Evolutionary conservation across 352 stramenopile genomes (phyloP), one percentile per base, ranked within the genome.

Genomic region (Globisporangium ultimum): DNA sequence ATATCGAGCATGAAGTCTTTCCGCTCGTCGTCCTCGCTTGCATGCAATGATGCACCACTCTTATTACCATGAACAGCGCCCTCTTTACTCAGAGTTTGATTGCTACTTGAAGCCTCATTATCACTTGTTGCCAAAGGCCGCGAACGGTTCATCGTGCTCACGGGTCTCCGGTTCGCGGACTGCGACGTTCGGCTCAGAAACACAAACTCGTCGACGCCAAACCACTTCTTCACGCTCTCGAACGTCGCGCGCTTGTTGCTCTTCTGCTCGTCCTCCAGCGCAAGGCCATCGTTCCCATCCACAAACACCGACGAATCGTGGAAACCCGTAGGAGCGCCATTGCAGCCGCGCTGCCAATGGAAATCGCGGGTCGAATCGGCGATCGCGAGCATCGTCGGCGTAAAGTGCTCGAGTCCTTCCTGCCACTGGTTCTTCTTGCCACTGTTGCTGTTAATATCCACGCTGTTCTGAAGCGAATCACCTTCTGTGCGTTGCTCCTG

Each of bases 381-480:
- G 17, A 93, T 74, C 15, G 74, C 71, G 41, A 91, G 71, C 77
- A 93, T 89, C 58, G 84, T 86, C 7, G 84, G 84, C 10, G 84
- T 93, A 22, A 91, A 93, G 55, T 93, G 84, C 56, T 89, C 79
- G 36, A 82, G 68, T 17, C 79, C 80, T 56, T 76, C 58, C 48
- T 79, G 71, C 82, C 82, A 92, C 60, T 77, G 28, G 8, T 36
- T 74, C 46, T 59, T 63, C 47, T 38, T 34, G 38, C 21, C 55
- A n/a, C 21, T 21, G 32, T 5, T 41, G 28, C 17, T 32, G 17
- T 24, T 51, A 9, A 40, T n/a, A 50, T 43, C 50, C 42, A 14
- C 8, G 28, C 28, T 36, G 28, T 36, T 36, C 28, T 36, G 28
- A 0, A 11, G 28, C 8, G 28, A 6, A 36, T 36, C 28, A 36